Conservation (phyloP, 1,139 yeast species). For the Kodamaea fungicola region DNA sequence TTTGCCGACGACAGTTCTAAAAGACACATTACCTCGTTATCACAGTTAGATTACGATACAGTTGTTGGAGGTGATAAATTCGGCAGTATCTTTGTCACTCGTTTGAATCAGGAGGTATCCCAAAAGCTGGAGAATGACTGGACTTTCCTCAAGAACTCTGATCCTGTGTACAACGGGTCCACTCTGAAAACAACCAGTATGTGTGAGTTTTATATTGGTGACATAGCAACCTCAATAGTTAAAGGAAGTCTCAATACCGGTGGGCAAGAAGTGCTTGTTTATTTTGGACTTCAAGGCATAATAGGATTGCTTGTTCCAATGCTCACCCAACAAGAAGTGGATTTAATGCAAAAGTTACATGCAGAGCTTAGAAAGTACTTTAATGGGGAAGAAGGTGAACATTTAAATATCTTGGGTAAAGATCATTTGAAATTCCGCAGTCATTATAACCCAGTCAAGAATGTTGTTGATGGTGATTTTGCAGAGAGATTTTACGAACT, state of each 20-base stretch:
- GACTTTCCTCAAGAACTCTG: constrained; percentile 39
- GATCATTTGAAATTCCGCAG: constrained; percentile 70
- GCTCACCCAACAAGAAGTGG: constrained; percentile 57
- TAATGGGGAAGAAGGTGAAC: constrained; percentile 22
- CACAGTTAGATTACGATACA: constrained; percentile 69
- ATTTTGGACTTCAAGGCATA: constrained; percentile 78
- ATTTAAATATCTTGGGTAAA: constrained; percentile 50
- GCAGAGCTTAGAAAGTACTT: constrained; percentile 37
- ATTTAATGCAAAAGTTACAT: constrained; percentile 57
- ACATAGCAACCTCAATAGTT: constrained; percentile 62
- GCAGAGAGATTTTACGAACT: constrained; percentile 55
- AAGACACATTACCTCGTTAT: constrained; percentile 61
- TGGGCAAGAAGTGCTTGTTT: constrained; percentile 63
- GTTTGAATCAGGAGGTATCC: constrained; percentile 50
- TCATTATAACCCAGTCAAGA: constrained; percentile 72
- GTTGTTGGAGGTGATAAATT: constrained; percentile 85
- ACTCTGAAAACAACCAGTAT: constrained; percentile 50
- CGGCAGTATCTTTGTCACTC: constrained; percentile 70
- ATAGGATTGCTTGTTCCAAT: constrained; percentile 74
- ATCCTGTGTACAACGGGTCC: constrained; percentile 45
- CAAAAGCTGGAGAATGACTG: constrained; percentile 49
- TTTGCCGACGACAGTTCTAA: constrained; percentile 69
- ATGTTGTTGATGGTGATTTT: constrained; percentile 84
- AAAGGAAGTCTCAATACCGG: constrained; percentile 53
- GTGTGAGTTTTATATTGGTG: constrained; percentile 67